Base-by-base conservation (phyloP, 352 stramenopile species). In the Peronospora destructor region DNA sequence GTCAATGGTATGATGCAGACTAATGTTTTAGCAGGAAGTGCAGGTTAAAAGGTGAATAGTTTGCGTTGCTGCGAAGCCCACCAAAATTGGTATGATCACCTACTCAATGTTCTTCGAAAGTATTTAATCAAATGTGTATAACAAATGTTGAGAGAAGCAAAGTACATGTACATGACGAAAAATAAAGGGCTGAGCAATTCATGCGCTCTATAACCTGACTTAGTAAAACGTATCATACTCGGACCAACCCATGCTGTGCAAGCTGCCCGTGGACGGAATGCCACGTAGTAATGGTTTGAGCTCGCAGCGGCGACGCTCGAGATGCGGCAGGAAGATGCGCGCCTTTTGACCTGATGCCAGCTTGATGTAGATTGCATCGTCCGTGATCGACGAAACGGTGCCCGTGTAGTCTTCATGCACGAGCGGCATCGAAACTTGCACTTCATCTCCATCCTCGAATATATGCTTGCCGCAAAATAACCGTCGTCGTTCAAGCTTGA, bases 391-490 rank as follows among this genome's bases (percentile, higher is more conserved):
- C 47, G 68, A 77, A 52, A 92, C 86, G 16, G 65, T 80, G 45
- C 81, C 81, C n/a, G 80, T 73, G 59, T 86, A 92, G 30, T 87
- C 62, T 53, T 87, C 71, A 23, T 82, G 61, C 30, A 85, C 60
- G 12, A 88, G 52, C 1, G 76, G 70, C 38, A 79, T 78, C 6
- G 66, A 76, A 42, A 90, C 51, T 7, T 82, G 66, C 23, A 90
- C 76, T 49, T 92, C 81, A 38, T 92, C 81, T 32, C 81, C 81
- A 34, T 92, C 78, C 50, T 90, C 76, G 50, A 88, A 86, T 6
- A 88, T 58, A 48, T 86, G 80, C 53, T 85, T 81, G 49, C 73
- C 79, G 28, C 73, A 87, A 34, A 71, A 48, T 49, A 92, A 48
- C 35, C 70, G 64, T 49, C 76, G 75, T 41, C 72, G 73, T 29